phyloP scores from a whole-genome alignment of 2,329 filamentous ascomycete genomes.

The Penicillium sp. region DNA sequence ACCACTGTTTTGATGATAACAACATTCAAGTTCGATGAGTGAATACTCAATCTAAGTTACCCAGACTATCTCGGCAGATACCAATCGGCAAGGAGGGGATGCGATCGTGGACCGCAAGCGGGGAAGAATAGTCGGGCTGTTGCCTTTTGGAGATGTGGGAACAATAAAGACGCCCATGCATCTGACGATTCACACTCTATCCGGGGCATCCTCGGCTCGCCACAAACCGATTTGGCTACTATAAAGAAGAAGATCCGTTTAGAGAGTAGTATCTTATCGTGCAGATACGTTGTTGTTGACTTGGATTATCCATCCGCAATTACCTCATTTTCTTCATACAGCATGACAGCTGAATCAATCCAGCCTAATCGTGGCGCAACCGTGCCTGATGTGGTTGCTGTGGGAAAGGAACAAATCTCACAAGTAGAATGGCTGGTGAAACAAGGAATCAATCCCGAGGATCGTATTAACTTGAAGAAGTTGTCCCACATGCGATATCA shows the following conservation, averaged over 20 bases:
- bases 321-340: not conserved
- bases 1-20: not conserved
- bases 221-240: not conserved
- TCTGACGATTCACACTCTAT: not conserved
- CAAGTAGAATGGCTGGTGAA: conserved; percentile 26
- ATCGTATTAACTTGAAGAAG: conserved; percentile 56
- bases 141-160: not conserved
- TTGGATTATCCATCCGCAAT: not conserved
- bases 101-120: not conserved
- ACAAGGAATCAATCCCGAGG: conserved; percentile 47
- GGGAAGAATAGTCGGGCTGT: not conserved
- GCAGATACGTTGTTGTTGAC: not conserved
- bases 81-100: not conserved
- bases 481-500: conserved; percentile 62
- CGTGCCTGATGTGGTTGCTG: conserved; percentile 20
- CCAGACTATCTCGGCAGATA: not conserved
- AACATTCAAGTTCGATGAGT: not conserved
- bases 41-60: not conserved
- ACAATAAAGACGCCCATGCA: not conserved
- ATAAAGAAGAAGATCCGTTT: not conserved
- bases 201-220: not conserved
- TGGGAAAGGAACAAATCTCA: conserved; percentile 22
- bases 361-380: conserved; percentile 16
- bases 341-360: not conserved
- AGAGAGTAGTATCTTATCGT: too few species aligned